These are phyloP conservation scores for Ogataea siamensis DNA, from an alignment of 805 yeast species.

Conservation along the genomic window DNA sequence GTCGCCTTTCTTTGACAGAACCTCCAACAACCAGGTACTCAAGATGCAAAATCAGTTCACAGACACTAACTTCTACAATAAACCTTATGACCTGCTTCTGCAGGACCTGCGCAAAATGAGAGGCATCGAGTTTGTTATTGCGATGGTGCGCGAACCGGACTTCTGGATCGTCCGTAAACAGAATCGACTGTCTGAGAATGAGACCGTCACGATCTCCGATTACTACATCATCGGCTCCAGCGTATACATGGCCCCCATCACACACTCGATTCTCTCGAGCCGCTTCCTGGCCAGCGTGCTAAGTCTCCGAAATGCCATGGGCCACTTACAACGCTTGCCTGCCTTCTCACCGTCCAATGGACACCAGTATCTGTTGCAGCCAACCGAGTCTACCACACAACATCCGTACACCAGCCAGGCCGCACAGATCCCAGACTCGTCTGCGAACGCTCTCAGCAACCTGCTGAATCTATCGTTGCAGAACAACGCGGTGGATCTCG, in stretches of 20 bases:
- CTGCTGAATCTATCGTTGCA: conserved; percentile 29
- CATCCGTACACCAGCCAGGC: conserved; percentile 5
- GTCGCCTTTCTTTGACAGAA: conserved; percentile 92
- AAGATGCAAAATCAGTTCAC: conserved; percentile 94
- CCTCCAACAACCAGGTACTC: conserved; percentile 90
- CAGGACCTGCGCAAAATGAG: conserved; percentile 69
- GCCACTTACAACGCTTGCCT: conserved; percentile 46
- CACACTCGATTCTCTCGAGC: conserved; percentile 69
- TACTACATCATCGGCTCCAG: conserved; percentile 90
- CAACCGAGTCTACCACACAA: neutral
- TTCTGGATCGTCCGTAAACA: conserved; percentile 91
- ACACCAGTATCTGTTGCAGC: conserved; percentile 40
- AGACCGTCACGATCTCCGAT: conserved; percentile 59
- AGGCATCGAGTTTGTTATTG: conserved; percentile 83
- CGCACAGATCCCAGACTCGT: conserved; percentile 20
- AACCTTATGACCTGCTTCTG: conserved; percentile 33
- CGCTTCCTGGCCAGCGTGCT: conserved; percentile 55
- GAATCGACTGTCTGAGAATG: conserved; percentile 52
- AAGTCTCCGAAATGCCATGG: conserved; percentile 46
- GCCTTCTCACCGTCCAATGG: conserved; percentile 62
- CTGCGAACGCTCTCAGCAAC: conserved; percentile 32
- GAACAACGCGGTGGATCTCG: conserved; percentile 26
- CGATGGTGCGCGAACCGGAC: conserved; percentile 79
- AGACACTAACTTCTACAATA: conserved; percentile 38
- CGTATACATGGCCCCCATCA: conserved; percentile 84